phyloP scores from a whole-genome alignment of 805 yeast genomes.

The Priceomyces fermenticarens region DNA sequence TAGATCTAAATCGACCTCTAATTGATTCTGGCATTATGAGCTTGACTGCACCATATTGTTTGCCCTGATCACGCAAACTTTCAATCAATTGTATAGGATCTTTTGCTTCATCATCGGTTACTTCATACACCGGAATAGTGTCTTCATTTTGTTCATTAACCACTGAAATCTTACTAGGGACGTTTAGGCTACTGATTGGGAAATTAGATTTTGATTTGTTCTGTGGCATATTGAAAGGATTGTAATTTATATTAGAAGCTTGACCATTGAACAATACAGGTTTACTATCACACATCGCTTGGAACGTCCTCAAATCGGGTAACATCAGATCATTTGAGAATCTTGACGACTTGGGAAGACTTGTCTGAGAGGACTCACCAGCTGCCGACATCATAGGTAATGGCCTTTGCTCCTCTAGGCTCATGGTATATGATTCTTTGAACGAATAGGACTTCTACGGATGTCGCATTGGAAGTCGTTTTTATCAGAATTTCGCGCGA shows the following conservation, averaged over 20 bases:
- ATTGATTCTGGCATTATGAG: constrained; percentile 53
- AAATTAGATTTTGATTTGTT: constrained; percentile 41
- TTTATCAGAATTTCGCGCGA: background rate
- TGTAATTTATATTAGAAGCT: constrained; percentile 29
- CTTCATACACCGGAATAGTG: constrained; percentile 50
- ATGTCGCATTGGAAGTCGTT: background rate
- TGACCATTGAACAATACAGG: constrained; percentile 21
- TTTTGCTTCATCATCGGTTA: constrained; percentile 47
- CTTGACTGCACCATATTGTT: constrained; percentile 70
- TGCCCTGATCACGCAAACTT: constrained; percentile 49
- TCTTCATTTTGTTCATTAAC: constrained; percentile 10
- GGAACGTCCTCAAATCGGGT: constrained; percentile 22
- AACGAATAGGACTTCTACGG: background rate
- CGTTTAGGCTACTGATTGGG: constrained; percentile 40
- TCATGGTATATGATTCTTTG: too few relatives aligned
- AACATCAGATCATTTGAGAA: constrained; percentile 18
- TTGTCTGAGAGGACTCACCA: constrained; percentile 4
- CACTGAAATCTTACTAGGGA: constrained; percentile 24
- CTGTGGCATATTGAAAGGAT: constrained; percentile 47
- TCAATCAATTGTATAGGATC: constrained; percentile 71
- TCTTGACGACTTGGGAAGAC: constrained; percentile 24
- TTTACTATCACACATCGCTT: constrained; percentile 12
- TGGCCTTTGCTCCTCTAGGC: too few relatives aligned
- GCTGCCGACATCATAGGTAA: constrained; percentile 1
- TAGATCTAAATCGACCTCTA: constrained; percentile 15